phyloP scores from a whole-genome alignment of 1,284 basidiomycete species.

The Rhodotorula sp. region DNA sequence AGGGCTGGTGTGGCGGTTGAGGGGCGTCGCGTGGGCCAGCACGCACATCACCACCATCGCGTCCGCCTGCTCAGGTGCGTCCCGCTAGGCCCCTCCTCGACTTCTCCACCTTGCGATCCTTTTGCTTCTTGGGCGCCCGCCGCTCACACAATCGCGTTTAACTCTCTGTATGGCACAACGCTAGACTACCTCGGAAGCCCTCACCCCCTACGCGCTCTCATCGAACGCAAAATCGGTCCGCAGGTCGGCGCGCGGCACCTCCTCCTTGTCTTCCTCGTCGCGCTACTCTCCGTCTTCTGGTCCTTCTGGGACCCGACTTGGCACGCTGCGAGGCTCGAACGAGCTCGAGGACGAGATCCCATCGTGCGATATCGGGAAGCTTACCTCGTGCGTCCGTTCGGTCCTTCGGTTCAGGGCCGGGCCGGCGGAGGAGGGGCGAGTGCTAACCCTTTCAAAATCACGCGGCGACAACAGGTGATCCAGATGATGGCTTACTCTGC shows the following conservation, averaged over 20 bases:
- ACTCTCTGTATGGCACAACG: too few species aligned
- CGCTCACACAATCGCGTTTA: too few species aligned
- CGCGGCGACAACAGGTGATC: not conserved
- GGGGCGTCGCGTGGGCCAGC: slow-evolving; percentile 24
- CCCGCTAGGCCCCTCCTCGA: too few species aligned
- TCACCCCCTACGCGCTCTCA: too few species aligned
- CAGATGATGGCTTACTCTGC: slow-evolving; percentile 14
- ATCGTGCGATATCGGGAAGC: not conserved
- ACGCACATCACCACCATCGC: not conserved
- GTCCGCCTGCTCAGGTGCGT: not conserved
- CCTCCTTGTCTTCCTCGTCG: not conserved
- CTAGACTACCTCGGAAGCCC: too few species aligned
- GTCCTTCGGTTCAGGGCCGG: too few species aligned
- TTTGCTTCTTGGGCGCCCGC: too few species aligned
- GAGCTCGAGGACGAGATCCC: not conserved
- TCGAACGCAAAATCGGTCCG: too few species aligned
- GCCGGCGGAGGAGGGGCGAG: too few species aligned
- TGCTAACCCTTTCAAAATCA: fast-evolving
- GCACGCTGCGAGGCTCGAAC: not conserved
- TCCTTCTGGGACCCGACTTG: slow-evolving; percentile 42
- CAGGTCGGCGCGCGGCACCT: too few species aligned
- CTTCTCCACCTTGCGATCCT: too few species aligned
- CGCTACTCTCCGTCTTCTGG: slow-evolving; percentile 28
- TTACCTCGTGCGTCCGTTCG: slow-evolving; percentile 18
- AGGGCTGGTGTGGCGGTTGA: slow-evolving; percentile 24